Evolutionary conservation across 2,329 filamentous ascomycete genomes (phyloP), one percentile per base, ranked within the genome.

Genomic region (Alternaria solani): DNA sequence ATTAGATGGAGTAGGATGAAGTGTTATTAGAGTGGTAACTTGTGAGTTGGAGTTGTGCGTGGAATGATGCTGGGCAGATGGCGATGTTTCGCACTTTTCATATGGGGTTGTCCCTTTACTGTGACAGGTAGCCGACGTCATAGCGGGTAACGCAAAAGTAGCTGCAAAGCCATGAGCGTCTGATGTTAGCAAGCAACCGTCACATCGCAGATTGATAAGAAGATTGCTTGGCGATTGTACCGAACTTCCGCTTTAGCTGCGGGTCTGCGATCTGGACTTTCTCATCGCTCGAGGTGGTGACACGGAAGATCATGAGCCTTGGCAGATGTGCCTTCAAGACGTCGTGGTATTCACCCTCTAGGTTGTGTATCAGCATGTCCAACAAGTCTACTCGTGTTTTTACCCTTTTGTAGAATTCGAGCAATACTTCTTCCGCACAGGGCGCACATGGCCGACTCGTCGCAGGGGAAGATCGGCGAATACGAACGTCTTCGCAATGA

Each of bases 51-150:
- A n/a, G 25, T 23, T 36, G 32, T 18, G 14, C n/a, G 48, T 39
- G 16, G 16, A 41, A 51, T 51, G 34, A 39, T 43, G 53, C 32
- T n/a, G 42, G 28, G 23, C 30, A 55, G 48, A n/a, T 44, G 26
- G 43, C 18, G 49, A 51, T 57, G 36, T 39, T 57, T 53, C 48
- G 42, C 55, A 41, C 20, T 55, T 57, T 51, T 54, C 46, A 23
- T 41, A 42, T 49, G 47, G 54, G 46, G n/a, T 25, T 26, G 53
- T 61, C 52, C 25, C 61, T 58, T 56, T 60, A 51, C 56, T 8
- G 71, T 75, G 71, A 75, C 72, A 64, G 56, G 23, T 14, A 42
- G 26, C 64, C 70, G 69, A 75, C 72, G 71, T 75, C 72, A 75
- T 74, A 70, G 68, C 66, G 70, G 67, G 65, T 68, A 69, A 59